Conservation (phyloP, 306 rosid genomes). For the Gastrolobium villosum region DNA sequence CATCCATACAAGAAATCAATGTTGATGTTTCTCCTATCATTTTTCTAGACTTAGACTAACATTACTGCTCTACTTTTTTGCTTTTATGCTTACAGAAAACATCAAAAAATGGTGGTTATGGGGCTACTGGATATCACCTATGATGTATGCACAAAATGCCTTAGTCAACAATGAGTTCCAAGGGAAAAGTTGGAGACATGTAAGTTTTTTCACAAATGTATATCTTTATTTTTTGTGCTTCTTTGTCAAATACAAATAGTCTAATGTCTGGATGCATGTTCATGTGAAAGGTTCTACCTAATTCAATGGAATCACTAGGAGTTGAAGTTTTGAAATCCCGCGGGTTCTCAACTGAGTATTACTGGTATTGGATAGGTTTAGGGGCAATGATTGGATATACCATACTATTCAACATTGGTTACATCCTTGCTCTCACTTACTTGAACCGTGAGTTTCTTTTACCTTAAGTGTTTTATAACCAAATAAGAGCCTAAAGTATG, state of each 20-base stretch:
- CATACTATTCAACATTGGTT: conserved; percentile 36
- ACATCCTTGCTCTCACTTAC: too few relatives aligned
- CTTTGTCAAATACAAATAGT: conserved; percentile 8
- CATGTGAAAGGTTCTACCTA: conserved; percentile 52
- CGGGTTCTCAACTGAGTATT: conserved; percentile 42
- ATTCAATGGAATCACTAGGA: conserved; percentile 47
- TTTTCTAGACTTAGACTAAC: too few relatives aligned
- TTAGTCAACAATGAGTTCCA: neutral
- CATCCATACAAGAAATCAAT: conserved; percentile 16
- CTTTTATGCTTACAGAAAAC: neutral
- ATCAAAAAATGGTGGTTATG: neutral
- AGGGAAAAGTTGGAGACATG: neutral
- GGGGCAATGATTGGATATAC: conserved; percentile 48
- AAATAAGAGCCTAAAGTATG: neutral
- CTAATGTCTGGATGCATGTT: conserved; percentile 44
- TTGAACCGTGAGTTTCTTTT: too few relatives aligned
- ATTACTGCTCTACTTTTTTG: too few relatives aligned
- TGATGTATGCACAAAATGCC: neutral
- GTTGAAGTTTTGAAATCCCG: conserved; percentile 48
- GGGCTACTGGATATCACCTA: neutral
- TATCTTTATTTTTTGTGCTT: neutral
- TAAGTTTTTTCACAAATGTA: neutral
- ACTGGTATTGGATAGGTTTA: conserved; percentile 64
- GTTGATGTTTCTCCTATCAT: neutral
- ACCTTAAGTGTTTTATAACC: too few relatives aligned